phyloP scores from a whole-genome alignment of 2,329 filamentous ascomycete genomes.

The Trichophyton schoenleinii region DNA sequence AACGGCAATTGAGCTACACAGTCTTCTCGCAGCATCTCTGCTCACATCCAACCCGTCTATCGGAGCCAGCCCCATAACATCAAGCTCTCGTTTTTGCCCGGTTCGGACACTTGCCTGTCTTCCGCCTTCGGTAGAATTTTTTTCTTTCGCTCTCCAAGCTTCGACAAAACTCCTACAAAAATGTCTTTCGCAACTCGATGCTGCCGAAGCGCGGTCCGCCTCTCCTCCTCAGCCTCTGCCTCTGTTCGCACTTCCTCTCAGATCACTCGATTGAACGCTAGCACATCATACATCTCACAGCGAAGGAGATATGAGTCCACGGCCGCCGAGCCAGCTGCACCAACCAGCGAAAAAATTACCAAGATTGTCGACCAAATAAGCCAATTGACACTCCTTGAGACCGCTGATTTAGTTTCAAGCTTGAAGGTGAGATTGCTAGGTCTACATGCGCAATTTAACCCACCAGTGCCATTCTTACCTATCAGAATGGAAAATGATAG shows the following conservation, averaged over 20 bases:
- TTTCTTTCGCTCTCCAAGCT: not conserved
- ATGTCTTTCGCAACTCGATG: slow-evolving; percentile 34
- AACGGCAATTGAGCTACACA: not conserved
- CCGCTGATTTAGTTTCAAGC: slow-evolving; percentile 83
- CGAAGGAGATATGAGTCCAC: slow-evolving; percentile 76
- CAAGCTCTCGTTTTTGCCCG: not conserved
- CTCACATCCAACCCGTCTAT: not conserved
- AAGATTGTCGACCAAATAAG: slow-evolving; percentile 97
- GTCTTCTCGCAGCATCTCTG: not conserved
- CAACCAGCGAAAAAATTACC: slow-evolving; percentile 77
- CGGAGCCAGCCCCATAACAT: not conserved
- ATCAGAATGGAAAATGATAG: not conserved
- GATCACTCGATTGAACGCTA: slow-evolving; percentile 2
- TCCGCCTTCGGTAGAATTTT: slow-evolving; percentile 3
- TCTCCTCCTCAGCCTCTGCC: slow-evolving; percentile 17
- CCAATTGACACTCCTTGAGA: slow-evolving; percentile 93
- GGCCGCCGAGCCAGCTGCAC: slow-evolving; percentile 44
- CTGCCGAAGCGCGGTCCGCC: slow-evolving; percentile 32
- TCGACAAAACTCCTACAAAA: slow-evolving; percentile 12
- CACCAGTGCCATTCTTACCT: not conserved
- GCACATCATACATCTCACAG: slow-evolving; percentile 8
- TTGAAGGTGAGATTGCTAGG: slow-evolving; percentile 59
- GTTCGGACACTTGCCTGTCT: not conserved
- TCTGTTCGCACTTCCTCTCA: slow-evolving; percentile 22
- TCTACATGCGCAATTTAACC: not conserved